Evolutionary conservation across 208 protist genomes (phyloP).

Genomic region (Wallacemonas sp.): DNA sequence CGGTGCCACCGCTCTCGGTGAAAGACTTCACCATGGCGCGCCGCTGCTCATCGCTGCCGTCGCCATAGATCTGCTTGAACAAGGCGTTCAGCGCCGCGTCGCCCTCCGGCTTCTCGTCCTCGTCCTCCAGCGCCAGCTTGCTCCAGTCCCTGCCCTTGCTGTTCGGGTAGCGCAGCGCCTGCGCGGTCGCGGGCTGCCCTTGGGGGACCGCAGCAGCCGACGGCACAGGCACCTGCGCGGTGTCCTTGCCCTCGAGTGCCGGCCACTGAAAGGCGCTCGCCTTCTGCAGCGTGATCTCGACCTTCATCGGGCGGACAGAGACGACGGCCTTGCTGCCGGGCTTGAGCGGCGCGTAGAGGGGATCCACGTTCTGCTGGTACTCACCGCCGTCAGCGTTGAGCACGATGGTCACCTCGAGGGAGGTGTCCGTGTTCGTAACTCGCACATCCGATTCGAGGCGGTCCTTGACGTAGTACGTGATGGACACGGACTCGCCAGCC

Average conservation of each 20-base stretch:
- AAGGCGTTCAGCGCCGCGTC: conserved; percentile 91
- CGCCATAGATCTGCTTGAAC: conserved; percentile 94
- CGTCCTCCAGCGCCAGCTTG: conserved; percentile 68
- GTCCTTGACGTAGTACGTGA: conserved; percentile 90
- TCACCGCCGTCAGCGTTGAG: conserved; percentile 63
- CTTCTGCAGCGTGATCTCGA: conserved; percentile 78
- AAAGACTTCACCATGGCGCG: conserved; percentile 96
- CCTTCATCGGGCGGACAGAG: conserved; percentile 83
- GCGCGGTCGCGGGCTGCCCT: conserved; percentile 28
- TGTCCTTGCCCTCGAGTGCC: conserved; percentile 45
- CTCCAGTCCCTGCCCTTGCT: conserved; percentile 87
- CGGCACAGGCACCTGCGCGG: conserved; percentile 10
- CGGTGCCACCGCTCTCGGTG: conserved; percentile 94
- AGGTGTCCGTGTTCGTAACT: conserved; percentile 38
- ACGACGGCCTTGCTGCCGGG: conserved; percentile 27
- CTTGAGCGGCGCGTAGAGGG: conserved; percentile 59
- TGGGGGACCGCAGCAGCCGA: conserved; percentile 6
- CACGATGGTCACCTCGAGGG: conserved; percentile 55
- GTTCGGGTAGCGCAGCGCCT: conserved; percentile 80
- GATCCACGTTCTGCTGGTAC: conserved; percentile 70
- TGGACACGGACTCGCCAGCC: conserved; percentile 50
- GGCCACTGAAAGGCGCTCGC: conserved; percentile 67
- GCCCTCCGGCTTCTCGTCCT: conserved; percentile 88
- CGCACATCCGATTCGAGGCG: conserved; percentile 51
- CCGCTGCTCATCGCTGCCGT: conserved; percentile 88